These are phyloP conservation scores for Plantago elongata DNA, from an alignment of 257 asterid species.

Conservation along the genomic window DNA sequence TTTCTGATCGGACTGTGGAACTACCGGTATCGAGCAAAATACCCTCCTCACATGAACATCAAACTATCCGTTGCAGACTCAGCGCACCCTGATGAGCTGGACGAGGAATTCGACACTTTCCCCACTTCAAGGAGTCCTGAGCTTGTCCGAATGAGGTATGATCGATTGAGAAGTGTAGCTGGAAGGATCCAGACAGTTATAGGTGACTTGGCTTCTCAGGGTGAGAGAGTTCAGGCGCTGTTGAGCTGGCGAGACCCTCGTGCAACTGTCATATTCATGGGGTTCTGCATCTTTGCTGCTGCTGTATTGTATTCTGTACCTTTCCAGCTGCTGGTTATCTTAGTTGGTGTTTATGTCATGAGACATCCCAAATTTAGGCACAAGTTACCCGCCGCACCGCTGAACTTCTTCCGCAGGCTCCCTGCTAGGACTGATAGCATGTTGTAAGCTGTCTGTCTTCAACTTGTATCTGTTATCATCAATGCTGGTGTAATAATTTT, in stretches of 20 bases:
- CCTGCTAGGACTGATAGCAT: constrained; percentile 88
- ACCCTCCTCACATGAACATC: constrained; percentile 92
- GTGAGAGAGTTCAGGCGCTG: constrained; percentile 83
- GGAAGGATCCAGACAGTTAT: constrained; percentile 78
- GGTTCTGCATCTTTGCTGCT: constrained; percentile 61
- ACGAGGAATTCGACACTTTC: constrained; percentile 82
- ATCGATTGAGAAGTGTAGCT: constrained; percentile 73
- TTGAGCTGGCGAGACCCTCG: constrained; percentile 94
- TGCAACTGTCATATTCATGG: constrained; percentile 68
- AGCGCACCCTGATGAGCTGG: constrained; percentile 74
- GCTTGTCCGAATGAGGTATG: constrained; percentile 72
- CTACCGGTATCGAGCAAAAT: constrained; percentile 58
- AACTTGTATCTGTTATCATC: constrained; percentile 8
- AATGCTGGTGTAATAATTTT: constrained; percentile 1
- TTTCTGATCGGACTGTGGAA: constrained; percentile 78
- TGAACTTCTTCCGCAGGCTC: constrained; percentile 86
- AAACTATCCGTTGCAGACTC: constrained; percentile 70
- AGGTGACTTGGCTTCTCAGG: constrained; percentile 85
- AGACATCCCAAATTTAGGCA: constrained; percentile 81
- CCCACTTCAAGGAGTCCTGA: constrained; percentile 57
- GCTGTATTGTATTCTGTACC: constrained; percentile 51
- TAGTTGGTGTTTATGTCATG: constrained; percentile 58
- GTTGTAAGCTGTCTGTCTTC: constrained; percentile 36
- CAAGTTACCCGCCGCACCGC: constrained; percentile 61
- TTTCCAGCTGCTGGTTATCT: constrained; percentile 45